Evolutionary conservation across 1,139 yeast species (phyloP).

Genomic region (Saccharomyces hybrid): DNA sequence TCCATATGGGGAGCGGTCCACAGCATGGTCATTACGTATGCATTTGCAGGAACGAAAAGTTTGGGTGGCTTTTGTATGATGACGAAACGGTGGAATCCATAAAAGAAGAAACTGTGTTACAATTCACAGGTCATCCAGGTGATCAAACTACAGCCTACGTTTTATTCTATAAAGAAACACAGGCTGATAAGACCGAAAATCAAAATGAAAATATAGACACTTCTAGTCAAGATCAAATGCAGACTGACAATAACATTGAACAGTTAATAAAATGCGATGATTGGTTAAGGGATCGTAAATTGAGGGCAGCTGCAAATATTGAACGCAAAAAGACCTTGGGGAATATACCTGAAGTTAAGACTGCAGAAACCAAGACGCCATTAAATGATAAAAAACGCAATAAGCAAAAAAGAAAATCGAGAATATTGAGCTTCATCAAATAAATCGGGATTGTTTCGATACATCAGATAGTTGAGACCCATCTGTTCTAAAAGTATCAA

Average conservation of each 20-base stretch:
- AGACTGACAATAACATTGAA: conserved; percentile 21
- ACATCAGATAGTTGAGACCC: neutral
- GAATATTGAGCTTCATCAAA: conserved; percentile 15
- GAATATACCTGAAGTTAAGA: neutral
- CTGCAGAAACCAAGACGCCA: neutral
- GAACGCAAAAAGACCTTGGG: neutral
- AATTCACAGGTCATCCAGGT: conserved; percentile 83
- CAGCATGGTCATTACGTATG: conserved; percentile 96
- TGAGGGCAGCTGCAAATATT: neutral
- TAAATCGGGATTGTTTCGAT: neutral
- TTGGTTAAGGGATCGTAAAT: conserved; percentile 9
- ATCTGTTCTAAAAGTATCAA: neutral
- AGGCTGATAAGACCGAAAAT: neutral
- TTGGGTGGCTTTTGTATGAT: conserved; percentile 88
- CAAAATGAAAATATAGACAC: neutral
- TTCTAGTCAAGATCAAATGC: conserved; percentile 1
- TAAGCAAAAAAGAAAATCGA: conserved; percentile 12
- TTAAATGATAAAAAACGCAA: neutral
- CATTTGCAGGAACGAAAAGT: conserved; percentile 66
- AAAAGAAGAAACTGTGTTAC: conserved; percentile 72
- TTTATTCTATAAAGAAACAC: conserved; percentile 53
- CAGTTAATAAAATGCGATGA: conserved; percentile 22
- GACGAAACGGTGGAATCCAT: conserved; percentile 92
- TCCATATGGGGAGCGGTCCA: conserved; percentile 96
- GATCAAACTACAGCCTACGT: conserved; percentile 91